Conservation (phyloP, 2,329 filamentous ascomycete genomes). For the Alternaria triticimaculans region DNA sequence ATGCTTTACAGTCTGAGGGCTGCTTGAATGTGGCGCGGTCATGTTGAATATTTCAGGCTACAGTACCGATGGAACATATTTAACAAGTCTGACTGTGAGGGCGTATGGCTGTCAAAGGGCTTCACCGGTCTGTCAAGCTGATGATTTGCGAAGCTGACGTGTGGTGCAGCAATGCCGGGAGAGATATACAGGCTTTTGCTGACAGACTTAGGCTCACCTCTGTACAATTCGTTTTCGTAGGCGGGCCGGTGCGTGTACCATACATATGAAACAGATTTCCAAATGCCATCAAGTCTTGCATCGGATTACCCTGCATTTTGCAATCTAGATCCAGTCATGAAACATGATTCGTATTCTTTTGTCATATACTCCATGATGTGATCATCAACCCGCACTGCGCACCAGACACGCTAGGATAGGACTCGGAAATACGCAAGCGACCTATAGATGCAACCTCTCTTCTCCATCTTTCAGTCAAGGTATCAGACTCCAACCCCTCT, state of each 20-base stretch:
- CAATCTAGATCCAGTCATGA: not conserved
- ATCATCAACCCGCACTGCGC: constrained; percentile 19
- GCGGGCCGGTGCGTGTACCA: not conserved
- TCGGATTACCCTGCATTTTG: not conserved
- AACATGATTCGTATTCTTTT: constrained; percentile 17
- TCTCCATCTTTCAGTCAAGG: constrained; percentile 3
- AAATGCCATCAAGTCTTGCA: not conserved
- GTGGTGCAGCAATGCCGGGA: not conserved
- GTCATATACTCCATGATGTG: constrained; percentile 22
- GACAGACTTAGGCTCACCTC: too few relatives aligned
- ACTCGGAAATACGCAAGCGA: constrained; percentile 3
- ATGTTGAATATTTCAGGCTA: too few relatives aligned
- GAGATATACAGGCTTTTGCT: too few relatives aligned
- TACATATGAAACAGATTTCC: not conserved
- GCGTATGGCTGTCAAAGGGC: not conserved
- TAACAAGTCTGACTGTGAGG: not conserved
- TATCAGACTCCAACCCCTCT: constrained; percentile 5
- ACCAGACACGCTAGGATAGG: constrained; percentile 10
- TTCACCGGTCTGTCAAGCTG: not conserved
- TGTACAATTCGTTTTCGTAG: too few relatives aligned
- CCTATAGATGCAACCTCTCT: constrained; percentile 1
- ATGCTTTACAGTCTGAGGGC: too few relatives aligned
- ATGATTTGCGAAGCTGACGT: not conserved
- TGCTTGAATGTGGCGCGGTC: too few relatives aligned
- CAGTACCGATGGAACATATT: too few relatives aligned